A percentile compares a stretch with the other conserved stretches of the same genome.
Evolutionary conservation across 2,329 filamentous ascomycete genomes (phyloP).

Genomic region (Macrophomina phaseolina): DNA sequence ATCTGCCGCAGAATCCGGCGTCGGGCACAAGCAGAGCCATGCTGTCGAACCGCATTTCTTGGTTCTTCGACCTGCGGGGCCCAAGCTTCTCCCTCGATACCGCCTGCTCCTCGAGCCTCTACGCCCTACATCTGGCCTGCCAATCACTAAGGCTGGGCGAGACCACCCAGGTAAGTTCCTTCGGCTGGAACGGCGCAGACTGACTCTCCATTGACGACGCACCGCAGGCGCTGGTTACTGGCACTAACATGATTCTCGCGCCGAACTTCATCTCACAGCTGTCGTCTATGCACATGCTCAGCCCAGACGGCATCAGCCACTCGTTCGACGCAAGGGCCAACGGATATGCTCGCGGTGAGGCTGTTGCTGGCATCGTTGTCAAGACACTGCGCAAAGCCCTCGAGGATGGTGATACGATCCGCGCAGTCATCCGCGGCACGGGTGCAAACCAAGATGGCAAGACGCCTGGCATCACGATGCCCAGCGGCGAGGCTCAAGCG

Average conservation of each 20-base stretch:
- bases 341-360: conserved; percentile 38
- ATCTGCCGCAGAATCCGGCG: conserved; percentile 11
- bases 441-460: conserved; percentile 31
- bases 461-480: conserved; percentile 44
- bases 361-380: conserved; percentile 35
- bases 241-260: not conserved
- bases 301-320: conserved; percentile 34
- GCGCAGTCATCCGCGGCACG: conserved; percentile 38
- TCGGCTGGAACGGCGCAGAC: not conserved
- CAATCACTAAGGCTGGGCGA: conserved; percentile 33
- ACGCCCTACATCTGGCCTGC: conserved; percentile 39
- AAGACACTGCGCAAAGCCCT: conserved; percentile 40
- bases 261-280: conserved; percentile 10
- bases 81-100: conserved; percentile 42
- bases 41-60: conserved; percentile 38
- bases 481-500: conserved; percentile 42
- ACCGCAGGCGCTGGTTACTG: conserved; percentile 26
- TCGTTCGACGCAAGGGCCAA: conserved; percentile 35
- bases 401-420: conserved; percentile 38
- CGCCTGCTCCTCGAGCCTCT: conserved; percentile 38
- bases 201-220: not conserved
- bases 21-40: conserved; percentile 30
- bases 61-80: conserved; percentile 39
- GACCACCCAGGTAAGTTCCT: conserved; percentile 7
- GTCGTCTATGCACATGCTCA: conserved; percentile 32